Evolutionary conservation across 345 rosid genomes (phyloP).

Genomic region (Lagerstroemia speciosa): DNA sequence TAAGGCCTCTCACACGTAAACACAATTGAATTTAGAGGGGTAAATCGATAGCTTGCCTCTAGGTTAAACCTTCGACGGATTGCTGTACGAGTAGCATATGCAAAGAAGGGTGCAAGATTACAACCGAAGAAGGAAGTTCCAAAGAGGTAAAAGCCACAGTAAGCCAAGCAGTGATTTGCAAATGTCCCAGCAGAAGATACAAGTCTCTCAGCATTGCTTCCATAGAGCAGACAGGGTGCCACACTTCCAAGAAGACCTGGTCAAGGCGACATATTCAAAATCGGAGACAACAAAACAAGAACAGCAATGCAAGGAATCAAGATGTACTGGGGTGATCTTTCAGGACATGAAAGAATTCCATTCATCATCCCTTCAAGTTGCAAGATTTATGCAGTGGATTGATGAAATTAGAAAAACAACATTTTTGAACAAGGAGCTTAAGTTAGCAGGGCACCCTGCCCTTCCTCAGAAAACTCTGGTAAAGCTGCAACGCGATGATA

Average conservation of each 20-base stretch:
- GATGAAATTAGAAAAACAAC: not conserved
- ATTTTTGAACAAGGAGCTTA: too few species aligned
- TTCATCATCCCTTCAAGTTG: not conserved
- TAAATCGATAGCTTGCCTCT: conserved; percentile 42
- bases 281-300: not conserved
- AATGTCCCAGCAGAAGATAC: conserved; percentile 67
- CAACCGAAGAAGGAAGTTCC: conserved; percentile 54
- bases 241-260: conserved; percentile 83
- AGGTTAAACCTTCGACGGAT: conserved; percentile 75
- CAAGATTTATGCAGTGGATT: not conserved
- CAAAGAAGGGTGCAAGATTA: conserved; percentile 91
- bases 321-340: not conserved
- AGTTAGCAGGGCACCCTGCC: too few species aligned
- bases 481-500: not conserved
- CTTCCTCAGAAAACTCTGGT: too few species aligned
- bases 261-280: not conserved
- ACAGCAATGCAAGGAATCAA: not conserved
- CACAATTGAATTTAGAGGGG: not conserved
- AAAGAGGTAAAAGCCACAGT: conserved; percentile 60
- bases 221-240: conserved; percentile 84
- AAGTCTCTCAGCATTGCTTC: conserved; percentile 85
- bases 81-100: conserved; percentile 61
- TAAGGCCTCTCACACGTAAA: not conserved
- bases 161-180: conserved; percentile 67
- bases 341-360: not conserved